phyloP scores from a whole-genome alignment of 768 basidiomycete genomes.

The Tulasnella sp. region DNA sequence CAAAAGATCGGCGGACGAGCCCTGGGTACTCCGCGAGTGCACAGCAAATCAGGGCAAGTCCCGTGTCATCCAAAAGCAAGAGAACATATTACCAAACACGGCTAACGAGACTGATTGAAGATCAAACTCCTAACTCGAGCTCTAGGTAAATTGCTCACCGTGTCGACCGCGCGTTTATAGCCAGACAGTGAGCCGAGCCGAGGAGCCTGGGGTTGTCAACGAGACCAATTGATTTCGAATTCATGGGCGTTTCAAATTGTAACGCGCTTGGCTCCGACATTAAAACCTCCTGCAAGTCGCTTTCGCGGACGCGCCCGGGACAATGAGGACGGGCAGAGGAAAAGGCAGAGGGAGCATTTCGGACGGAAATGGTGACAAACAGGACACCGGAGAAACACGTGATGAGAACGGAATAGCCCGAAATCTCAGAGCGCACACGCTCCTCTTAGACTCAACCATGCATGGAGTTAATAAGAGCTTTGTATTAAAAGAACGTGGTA shows the following conservation, averaged over 20 bases:
- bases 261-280: no score
- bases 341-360: not conserved
- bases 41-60: not conserved
- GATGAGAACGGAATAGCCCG: not conserved
- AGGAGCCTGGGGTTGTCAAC: no score
- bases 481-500: no score
- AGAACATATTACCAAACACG: not conserved
- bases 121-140: no score
- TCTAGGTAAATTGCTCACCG: no score
- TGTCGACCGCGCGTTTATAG: no score
- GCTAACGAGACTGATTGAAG: not conserved
- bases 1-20: not conserved
- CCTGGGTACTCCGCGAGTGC: not conserved
- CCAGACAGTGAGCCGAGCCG: no score
- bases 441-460: no score
- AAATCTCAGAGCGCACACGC: not conserved
- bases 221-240: no score
- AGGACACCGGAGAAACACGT: not conserved
- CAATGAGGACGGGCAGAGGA: not conserved
- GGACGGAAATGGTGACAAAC: not conserved
- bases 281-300: no score
- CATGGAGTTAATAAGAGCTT: no score
- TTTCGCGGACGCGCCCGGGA: not conserved
- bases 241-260: no score
- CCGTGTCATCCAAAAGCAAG: not conserved